Conservation (phyloP, 2,329 filamentous ascomycete species). For the Fusarium algeriense region DNA sequence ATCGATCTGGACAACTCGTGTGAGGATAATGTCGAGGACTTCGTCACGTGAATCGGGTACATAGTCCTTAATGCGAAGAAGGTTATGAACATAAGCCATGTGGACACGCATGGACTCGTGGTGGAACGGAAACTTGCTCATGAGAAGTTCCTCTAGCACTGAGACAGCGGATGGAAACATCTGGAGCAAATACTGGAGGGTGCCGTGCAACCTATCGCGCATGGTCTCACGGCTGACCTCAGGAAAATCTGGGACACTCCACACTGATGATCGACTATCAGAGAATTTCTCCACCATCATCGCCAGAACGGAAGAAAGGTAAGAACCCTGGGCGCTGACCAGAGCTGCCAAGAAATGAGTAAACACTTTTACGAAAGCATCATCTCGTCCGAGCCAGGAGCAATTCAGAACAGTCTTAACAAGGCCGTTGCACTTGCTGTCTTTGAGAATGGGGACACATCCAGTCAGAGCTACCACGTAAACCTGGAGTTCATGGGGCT, state of each 20-base stretch:
- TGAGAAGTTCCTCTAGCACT: constrained; percentile 75
- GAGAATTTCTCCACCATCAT: constrained; percentile 86
- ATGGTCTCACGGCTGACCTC: constrained; percentile 73
- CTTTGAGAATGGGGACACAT: constrained; percentile 69
- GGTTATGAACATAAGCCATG: constrained; percentile 87
- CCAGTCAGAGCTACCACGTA: constrained; percentile 74
- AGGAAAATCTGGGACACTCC: constrained; percentile 65
- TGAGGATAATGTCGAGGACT: constrained; percentile 84
- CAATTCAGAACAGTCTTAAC: constrained; percentile 70
- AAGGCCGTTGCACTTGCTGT: constrained; percentile 69
- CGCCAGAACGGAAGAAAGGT: constrained; percentile 78
- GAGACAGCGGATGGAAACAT: constrained; percentile 84
- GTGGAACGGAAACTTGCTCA: constrained; percentile 78
- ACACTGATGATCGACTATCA: constrained; percentile 60
- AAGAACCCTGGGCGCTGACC: constrained; percentile 84
- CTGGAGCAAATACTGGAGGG: constrained; percentile 79
- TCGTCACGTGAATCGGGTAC: constrained; percentile 82
- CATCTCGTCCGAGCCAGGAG: constrained; percentile 74
- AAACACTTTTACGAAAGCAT: constrained; percentile 75
- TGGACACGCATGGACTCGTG: constrained; percentile 83
- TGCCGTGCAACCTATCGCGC: constrained; percentile 79
- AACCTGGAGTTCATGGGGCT: constrained; percentile 67
- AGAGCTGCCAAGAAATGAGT: constrained; percentile 77
- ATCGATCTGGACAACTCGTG: constrained; percentile 92
- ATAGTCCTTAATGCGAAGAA: constrained; percentile 82